Base-by-base conservation (phyloP, 2,329 filamentous ascomycete genomes). In the Fusarium anthophilum region DNA sequence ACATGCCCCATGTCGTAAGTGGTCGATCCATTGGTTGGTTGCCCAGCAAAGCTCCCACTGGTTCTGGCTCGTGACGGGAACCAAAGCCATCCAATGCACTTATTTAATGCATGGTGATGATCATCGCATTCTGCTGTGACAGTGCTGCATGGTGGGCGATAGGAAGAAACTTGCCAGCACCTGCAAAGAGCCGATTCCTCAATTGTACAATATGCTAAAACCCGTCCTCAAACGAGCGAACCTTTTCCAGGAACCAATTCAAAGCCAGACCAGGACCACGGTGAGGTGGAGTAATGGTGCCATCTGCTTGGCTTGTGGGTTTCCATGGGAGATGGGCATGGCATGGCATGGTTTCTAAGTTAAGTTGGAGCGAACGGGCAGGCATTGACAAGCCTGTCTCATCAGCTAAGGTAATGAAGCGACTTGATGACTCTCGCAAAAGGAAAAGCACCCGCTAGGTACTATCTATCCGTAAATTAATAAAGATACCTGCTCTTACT, bases 231-330 rank as follows among this genome's bases (percentile, higher is more conserved):
- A 66, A 57, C 70, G 48, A 74, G 61, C 54, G 54, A 70, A 43
- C 57, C 63, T 50, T 50, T 73, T 59, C 64, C 55, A 68, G 62
- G 66, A 63, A 38, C 60, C 66, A 70, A 62, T 63, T 74, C 73
- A 65, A 66, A 69, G 63, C 66, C 55, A 76, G 64, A 73, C 60
- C 48, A 72, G 75, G 74, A 53, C 75, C 76, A 76, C 68, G 74
- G 75, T 75, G 71, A 77, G 65, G 76, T 78, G 76, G 76, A 72
- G 76, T 60, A 76, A 70, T 78, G 76, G 76, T 78, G 76, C 76
- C 76, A 78, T 78, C 60, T 72, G 51, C 76, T 75, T 74, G 61
- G 69, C 44, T 57, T 72, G 63, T 74, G 66, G 66, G 43, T 69
- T 61, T 71, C 66, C 67, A 65, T 75, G 59, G 67, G 63, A 71